Evolutionary conservation across 139 green algal genomes (phyloP).

Genomic region (Deuterostichococcus epilithicus): DNA sequence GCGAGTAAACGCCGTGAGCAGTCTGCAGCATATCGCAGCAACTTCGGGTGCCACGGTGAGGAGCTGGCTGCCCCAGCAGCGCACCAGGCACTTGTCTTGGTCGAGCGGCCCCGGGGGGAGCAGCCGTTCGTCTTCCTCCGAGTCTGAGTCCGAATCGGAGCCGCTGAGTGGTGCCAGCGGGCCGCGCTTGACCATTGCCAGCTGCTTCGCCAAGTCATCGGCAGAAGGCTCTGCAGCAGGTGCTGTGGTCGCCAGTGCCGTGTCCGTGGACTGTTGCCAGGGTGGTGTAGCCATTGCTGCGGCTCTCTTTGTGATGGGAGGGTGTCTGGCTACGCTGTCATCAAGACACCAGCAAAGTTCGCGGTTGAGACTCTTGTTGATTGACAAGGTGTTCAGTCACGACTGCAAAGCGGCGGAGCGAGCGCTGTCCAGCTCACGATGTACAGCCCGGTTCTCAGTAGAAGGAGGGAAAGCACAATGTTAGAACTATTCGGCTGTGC

Average conservation of each 20-base stretch:
- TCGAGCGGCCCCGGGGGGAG: slow-evolving; percentile 51
- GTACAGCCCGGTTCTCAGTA: too few species aligned
- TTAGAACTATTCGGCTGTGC: too few species aligned
- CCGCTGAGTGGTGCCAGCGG: background rate
- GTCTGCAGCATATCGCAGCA: background rate
- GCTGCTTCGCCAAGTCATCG: background rate
- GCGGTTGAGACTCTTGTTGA: too few species aligned
- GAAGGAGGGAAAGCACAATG: too few species aligned
- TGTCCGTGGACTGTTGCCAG: background rate
- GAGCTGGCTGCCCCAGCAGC: too few species aligned
- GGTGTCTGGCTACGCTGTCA: too few species aligned
- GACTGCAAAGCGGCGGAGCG: too few species aligned
- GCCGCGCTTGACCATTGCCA: background rate
- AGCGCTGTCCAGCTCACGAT: too few species aligned
- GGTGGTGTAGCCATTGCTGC: background rate
- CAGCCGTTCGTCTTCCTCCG: slow-evolving; percentile 28
- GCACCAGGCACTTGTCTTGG: slow-evolving; percentile 48
- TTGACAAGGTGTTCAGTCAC: too few species aligned
- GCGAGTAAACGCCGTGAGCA: background rate
- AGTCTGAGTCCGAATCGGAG: slow-evolving; percentile 16
- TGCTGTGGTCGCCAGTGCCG: too few species aligned
- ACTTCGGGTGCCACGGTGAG: background rate
- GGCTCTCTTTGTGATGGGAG: too few species aligned
- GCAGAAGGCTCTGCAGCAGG: background rate
- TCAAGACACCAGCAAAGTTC: too few species aligned